Evolutionary conservation across 345 rosid genomes (phyloP), one percentile per base, ranked within the genome.

Genomic region (Acer yangbiense): DNA sequence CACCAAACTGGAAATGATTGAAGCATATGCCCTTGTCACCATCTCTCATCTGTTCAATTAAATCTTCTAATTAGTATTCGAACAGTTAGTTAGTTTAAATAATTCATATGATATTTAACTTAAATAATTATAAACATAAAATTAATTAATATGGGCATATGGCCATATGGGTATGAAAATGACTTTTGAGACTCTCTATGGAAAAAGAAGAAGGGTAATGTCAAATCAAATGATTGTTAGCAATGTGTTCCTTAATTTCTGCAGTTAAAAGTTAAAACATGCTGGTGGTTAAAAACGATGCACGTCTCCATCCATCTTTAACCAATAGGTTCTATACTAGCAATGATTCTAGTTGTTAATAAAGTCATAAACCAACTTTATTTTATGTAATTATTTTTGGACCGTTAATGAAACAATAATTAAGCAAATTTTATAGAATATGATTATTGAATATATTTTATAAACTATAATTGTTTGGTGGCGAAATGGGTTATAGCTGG

Each of bases 1-100:
- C 69, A 65, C 69, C 69, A 16, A 65, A 35, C 69, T 17, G 11
- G 11, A 54, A 65, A 65, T 65, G 69, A 65, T 65, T 65, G 69
- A 65, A 18, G 69, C 69, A 65, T 3, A 65, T 32, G 9, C 46
- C 46, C 20, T 16, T 35, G n/a, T 32, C 69, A 17, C 69, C 46
- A 32, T 39, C 16, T 50, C 55, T 50, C 14, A 13, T 13, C 55
- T 14, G 14, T 50, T 14, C 3, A 35, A 35, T 35, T 35, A 35
- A 35, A 6, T 35, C 39, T 35, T 35, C 6, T 35, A 35, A 35
- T 35, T 4, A 4, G 35, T 32, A 32, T 32, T 32, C 4, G 35
- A 32, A 32, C 5, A 5, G 35, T 32, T 32, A 32, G 35, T 32
- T 32, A 32, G 35, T 32, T 32, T 3, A 32, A 32, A 32, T 32